Evolutionary conservation across 345 rosid species (phyloP).

Genomic region (Hibiscus trionum): DNA sequence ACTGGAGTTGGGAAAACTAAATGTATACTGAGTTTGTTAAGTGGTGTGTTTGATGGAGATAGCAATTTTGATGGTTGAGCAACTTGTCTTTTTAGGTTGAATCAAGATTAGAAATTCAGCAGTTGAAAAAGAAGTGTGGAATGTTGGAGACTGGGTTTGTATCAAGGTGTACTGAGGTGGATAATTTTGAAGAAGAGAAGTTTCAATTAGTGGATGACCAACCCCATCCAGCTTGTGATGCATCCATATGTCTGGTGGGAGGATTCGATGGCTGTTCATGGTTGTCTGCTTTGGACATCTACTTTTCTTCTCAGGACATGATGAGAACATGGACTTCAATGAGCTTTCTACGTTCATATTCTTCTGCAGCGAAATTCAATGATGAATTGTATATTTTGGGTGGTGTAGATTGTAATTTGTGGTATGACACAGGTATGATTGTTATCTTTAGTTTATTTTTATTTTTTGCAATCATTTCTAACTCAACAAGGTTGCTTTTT

Average conservation of each 20-base stretch:
- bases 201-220: neutral
- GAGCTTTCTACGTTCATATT: constrained; percentile 21
- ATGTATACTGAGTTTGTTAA: neutral
- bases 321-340: constrained; percentile 19
- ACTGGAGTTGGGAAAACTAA: neutral
- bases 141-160: constrained; percentile 1
- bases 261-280: constrained; percentile 33
- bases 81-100: constrained; percentile 28
- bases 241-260: constrained; percentile 25
- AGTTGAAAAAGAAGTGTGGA: constrained; percentile 22
- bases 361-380: constrained; percentile 22
- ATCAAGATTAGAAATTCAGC: constrained; percentile 34
- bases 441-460: constrained; percentile 4
- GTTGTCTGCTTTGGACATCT: constrained; percentile 24
- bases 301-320: constrained; percentile 20
- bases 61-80: neutral
- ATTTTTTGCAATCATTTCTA: neutral
- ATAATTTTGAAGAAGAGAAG: constrained; percentile 12
- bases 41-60: neutral
- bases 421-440: constrained; percentile 30
- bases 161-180: neutral
- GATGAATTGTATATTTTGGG: constrained; percentile 28
- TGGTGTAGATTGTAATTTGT: constrained; percentile 25
- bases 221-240: constrained; percentile 5
- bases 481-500: neutral